phyloP scores from a whole-genome alignment of 345 rosid species.

The Syzygium aqueum region DNA sequence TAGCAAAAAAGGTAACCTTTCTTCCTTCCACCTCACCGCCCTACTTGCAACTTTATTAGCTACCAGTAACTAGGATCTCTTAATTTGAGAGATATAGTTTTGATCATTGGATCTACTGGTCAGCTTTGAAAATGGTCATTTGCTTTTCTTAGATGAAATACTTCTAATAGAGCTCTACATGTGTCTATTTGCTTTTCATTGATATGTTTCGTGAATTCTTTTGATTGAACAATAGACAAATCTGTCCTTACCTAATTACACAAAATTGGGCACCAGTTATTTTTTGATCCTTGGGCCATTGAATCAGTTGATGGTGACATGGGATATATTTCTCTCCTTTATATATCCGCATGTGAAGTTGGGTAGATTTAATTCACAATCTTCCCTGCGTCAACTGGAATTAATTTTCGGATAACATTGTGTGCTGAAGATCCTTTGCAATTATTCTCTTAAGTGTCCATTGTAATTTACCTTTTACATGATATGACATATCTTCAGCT shows the following conservation, averaged over 20 bases:
- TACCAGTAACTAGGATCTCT: neutral
- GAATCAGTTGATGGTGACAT: neutral
- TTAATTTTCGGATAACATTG: neutral
- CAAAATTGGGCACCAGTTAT: neutral
- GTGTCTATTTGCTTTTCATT: neutral
- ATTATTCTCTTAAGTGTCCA: neutral
- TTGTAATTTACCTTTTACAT: neutral
- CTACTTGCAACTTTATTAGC: neutral
- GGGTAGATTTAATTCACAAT: neutral
- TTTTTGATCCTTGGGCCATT: neutral
- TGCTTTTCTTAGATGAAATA: neutral
- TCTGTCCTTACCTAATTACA: neutral
- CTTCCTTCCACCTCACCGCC: neutral
- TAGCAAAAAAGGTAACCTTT: neutral
- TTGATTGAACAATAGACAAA: neutral
- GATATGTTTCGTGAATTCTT: neutral
- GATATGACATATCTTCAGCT: constrained; percentile 35
- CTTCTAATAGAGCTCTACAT: neutral
- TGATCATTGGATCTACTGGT: neutral
- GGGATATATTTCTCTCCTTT: neutral
- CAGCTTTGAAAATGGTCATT: neutral
- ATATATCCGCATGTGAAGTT: neutral
- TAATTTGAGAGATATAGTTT: neutral
- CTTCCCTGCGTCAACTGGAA: neutral
- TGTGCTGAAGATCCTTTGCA: neutral